Conservation (phyloP, 306 rosid species). For the Albizia julibrissin region DNA sequence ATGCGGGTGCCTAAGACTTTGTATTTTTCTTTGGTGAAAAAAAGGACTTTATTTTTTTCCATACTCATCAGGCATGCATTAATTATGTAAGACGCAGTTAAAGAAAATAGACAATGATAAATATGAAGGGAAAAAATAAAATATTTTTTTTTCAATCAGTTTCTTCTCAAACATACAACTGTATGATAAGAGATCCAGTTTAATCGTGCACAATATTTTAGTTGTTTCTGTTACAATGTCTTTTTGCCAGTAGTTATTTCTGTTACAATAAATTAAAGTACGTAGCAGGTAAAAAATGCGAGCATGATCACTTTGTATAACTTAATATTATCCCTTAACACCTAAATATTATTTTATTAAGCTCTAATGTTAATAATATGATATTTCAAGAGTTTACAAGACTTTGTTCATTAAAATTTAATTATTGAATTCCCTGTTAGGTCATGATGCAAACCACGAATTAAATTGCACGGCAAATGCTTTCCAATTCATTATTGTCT, state of each 20-base stretch:
- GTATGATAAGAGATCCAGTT: neutral
- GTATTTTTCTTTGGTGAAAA: too few relatives aligned
- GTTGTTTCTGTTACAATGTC: too few relatives aligned
- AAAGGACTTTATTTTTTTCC: too few relatives aligned
- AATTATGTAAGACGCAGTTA: too few relatives aligned
- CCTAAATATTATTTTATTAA: neutral
- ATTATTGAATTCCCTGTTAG: neutral
- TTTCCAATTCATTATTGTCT: neutral
- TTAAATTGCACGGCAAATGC: neutral
- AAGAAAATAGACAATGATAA: too few relatives aligned
- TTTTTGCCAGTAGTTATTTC: too few relatives aligned
- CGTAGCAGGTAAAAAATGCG: neutral
- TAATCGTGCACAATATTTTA: too few relatives aligned
- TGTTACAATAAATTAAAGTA: neutral
- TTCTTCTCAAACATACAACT: neutral
- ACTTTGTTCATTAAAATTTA: neutral
- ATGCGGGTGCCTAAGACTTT: too few relatives aligned
- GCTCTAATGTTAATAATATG: neutral
- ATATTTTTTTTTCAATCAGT: too few relatives aligned
- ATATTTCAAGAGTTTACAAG: neutral
- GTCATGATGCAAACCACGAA: neutral
- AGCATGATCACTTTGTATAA: neutral
- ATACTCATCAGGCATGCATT: too few relatives aligned
- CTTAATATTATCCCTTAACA: neutral
- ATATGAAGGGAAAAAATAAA: too few relatives aligned